Base-by-base conservation (phyloP, 2,329 filamentous ascomycete species). In the Venturia pyrina region DNA sequence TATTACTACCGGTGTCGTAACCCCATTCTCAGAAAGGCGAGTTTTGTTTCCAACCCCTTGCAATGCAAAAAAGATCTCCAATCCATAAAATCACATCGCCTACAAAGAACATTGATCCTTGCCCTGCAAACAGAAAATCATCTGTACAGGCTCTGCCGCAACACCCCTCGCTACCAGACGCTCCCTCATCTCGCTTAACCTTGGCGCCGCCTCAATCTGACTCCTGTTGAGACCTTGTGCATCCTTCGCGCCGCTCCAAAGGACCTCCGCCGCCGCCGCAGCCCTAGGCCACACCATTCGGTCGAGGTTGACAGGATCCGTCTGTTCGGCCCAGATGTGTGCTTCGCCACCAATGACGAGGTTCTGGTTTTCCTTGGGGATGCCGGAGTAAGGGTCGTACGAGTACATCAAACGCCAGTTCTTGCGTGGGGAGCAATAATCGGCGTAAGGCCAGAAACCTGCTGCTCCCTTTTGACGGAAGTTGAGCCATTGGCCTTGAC, bases 361-460 rank as follows among this genome's bases (percentile, higher is more conserved):
- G 72, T 87, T 81, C 34, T 85, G 84, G 56, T 85, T 76, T 34
- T 86, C 81, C 11, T 76, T 77, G 0, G 87, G 83, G 5, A 96
- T 80, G 59, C 84, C 85, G 2, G 78, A 81, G 3, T 87, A 78
- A 0, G 91, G 91, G 73, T 96, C 88, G 75, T 93, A 89, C 24
- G 86, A 84, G 80, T 96, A 96, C 67, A 93, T 83, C 37, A 90
- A 80, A 7, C 86, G 84, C 92, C 92, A 96, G 78, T 85, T 90
- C 79, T 96, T 91, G 72, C 82, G 81, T 1, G 92, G 92, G 0
- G 80, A 79, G 78, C 91, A 96, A 83, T 92, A 96, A 78, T 96
- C 91, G 67, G 80, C 77, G 79, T 89, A 96, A 0, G 90, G 90
- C 73, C 83, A 91, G 76, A 78, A 84, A 1, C 71, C 68, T 21